These are phyloP conservation scores for Allodekkera sacchari DNA, from an alignment of 805 yeast species.

Conservation along the genomic window DNA sequence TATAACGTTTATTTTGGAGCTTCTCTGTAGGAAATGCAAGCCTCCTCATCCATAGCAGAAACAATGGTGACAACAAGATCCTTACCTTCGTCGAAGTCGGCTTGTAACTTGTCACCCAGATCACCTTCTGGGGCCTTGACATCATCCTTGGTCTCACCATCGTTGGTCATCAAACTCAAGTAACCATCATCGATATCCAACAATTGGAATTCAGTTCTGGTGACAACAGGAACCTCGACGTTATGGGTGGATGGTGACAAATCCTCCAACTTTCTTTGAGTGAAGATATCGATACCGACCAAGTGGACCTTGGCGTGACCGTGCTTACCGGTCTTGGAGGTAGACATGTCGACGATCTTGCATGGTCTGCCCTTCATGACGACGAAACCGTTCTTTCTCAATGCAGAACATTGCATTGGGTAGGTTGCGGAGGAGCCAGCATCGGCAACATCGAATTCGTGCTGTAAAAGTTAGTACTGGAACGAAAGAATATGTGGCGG, in stretches of 20 bases:
- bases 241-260: constrained; percentile 99
- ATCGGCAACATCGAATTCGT: constrained; percentile 94
- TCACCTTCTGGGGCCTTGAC: constrained; percentile 98
- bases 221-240: constrained; percentile 98
- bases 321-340: constrained; percentile 99
- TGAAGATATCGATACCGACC: constrained; percentile 98
- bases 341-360: constrained; percentile 99
- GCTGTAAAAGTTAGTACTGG: constrained; percentile 40
- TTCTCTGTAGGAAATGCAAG: constrained; percentile 97
- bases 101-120: constrained; percentile 85
- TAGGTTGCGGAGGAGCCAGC: constrained; percentile 97
- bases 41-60: constrained; percentile 99
- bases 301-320: constrained; percentile 99
- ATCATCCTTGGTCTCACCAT: constrained; percentile 99
- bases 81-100: constrained; percentile 96
- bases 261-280: constrained; percentile 98
- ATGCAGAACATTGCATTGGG: constrained; percentile 99
- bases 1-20: too few relatives aligned
- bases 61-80: constrained; percentile 94
- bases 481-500: constrained; percentile 2
- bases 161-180: constrained; percentile 93
- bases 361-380: constrained; percentile 99
- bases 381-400: constrained; percentile 99
- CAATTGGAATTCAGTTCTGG: constrained; percentile 92
- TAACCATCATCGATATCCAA: constrained; percentile 97